phyloP scores from a whole-genome alignment of 345 rosid species.

The Hibiscus mutabilis region DNA sequence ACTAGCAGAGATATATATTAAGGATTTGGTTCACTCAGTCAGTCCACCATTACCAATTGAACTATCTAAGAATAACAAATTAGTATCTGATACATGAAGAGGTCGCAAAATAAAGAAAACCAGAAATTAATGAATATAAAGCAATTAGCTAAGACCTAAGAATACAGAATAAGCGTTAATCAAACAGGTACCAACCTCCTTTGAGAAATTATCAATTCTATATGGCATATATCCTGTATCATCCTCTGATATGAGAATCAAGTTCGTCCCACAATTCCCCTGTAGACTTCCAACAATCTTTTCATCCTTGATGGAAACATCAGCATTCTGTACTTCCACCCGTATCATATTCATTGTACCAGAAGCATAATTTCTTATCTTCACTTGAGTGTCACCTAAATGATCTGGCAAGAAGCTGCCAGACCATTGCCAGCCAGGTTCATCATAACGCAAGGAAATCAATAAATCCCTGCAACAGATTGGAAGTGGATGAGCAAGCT shows the following conservation, averaged over 20 bases:
- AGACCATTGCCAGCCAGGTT: slow-evolving; percentile 98
- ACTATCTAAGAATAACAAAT: not conserved
- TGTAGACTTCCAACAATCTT: slow-evolving; percentile 61
- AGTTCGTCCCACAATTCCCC: slow-evolving; percentile 76
- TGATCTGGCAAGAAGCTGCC: slow-evolving; percentile 94
- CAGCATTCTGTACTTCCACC: slow-evolving; percentile 90
- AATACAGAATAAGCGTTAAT: slow-evolving; percentile 8
- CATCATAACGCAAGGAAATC: slow-evolving; percentile 72
- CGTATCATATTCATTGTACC: slow-evolving; percentile 71
- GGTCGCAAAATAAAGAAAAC: not conserved
- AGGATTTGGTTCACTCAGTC: not conserved
- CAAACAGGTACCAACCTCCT: slow-evolving; percentile 59
- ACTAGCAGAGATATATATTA: not conserved
- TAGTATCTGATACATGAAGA: not conserved
- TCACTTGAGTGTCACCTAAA: slow-evolving; percentile 89
- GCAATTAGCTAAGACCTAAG: not conserved
- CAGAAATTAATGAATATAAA: not conserved
- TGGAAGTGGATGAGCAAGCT: not conserved
- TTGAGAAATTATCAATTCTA: slow-evolving; percentile 94
- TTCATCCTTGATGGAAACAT: slow-evolving; percentile 66
- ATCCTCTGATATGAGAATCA: slow-evolving; percentile 86
- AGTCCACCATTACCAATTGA: not conserved
- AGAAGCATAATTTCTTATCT: slow-evolving; percentile 70
- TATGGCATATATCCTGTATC: slow-evolving; percentile 91
- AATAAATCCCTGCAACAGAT: slow-evolving; percentile 62